Base-by-base conservation (phyloP, 73 alveolate genomes). In the Paraurostyla sp. region DNA sequence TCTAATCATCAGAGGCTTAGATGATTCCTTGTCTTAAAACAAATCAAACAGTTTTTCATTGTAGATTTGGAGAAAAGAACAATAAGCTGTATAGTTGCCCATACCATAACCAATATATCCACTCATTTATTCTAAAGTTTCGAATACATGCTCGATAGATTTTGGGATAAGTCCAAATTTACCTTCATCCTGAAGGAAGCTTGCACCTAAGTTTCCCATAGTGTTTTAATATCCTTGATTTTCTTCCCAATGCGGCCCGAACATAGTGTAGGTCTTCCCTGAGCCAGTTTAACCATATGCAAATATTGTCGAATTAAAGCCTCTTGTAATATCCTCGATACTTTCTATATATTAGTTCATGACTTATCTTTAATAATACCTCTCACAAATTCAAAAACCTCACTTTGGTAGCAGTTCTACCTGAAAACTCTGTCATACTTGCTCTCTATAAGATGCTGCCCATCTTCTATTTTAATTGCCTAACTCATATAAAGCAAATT, bases 31-130 rank as follows among this genome's bases (percentile, higher is more conserved):
- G 91, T 83, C 96, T 86, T 90, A 81, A 86, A 93, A 76, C 18
- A 59, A 87, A 69, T 85, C 97, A 71, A 60, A 92, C 6, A 93
- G 82, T 69, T 93, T 89, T 68, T 93, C 97, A 69, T 93, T 93
- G 62, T 93, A 93, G 42, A 93, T 93, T 65, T 96, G 96, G 56
- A 96, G 76, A 88, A 94, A 94, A 38, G 98, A 92, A 73, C 96
- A 90, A 71, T 76, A 92, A 0, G 91, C 89, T 54, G 87, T 75
- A 33, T 11, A 75, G 11, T 49, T 48, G 33, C 25, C 48, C 87
- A 7, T 38, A n/a, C n/a, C n/a, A n/a, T n/a, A n/a, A n/a, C n/a
- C n/a, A n/a, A n/a, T n/a, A n/a, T n/a, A n/a, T n/a, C n/a, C n/a
- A n/a, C n/a, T n/a, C 36, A 46, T 35, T n/a, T 36, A 32, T 50